A percentile compares a stretch with the other conserved stretches of the same genome.
Conservation (phyloP, 176 grass and related monocot genomes). For the Saccharum officinarum region DNA sequence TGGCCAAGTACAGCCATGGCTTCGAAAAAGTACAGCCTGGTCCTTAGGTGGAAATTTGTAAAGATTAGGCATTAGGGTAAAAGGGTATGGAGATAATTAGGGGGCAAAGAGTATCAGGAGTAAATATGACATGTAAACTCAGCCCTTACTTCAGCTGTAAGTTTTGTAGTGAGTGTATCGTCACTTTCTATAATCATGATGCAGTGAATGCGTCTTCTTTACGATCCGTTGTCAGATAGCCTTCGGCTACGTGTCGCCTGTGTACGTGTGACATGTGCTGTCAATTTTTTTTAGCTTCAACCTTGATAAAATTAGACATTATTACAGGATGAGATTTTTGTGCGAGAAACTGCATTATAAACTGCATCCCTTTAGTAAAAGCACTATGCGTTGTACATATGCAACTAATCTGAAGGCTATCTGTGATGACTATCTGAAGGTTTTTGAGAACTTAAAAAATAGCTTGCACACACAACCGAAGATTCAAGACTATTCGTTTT, state of each 20-base stretch:
- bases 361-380: no score
- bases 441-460: no score
- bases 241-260: background rate
- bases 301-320: background rate
- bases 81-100: background rate
- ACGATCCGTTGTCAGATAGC: background rate
- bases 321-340: background rate
- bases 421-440: no score
- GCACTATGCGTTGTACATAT: no score
- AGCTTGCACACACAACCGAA: no score
- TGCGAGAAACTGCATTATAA: no score
- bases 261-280: background rate
- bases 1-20: slow-evolving; percentile 44
- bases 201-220: background rate
- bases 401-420: no score
- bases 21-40: slow-evolving; percentile 9
- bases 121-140: slow-evolving; percentile 26
- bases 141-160: background rate
- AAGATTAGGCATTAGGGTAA: slow-evolving; percentile 36
- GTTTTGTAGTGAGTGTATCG: slow-evolving; percentile 26
- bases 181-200: background rate
- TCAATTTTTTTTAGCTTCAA: background rate
- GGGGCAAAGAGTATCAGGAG: background rate
- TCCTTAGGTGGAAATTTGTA: slow-evolving; percentile 32
- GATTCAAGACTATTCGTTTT: no score